Conservation (phyloP, 805 yeast species). For the Cyberlindnera mycetangii region DNA sequence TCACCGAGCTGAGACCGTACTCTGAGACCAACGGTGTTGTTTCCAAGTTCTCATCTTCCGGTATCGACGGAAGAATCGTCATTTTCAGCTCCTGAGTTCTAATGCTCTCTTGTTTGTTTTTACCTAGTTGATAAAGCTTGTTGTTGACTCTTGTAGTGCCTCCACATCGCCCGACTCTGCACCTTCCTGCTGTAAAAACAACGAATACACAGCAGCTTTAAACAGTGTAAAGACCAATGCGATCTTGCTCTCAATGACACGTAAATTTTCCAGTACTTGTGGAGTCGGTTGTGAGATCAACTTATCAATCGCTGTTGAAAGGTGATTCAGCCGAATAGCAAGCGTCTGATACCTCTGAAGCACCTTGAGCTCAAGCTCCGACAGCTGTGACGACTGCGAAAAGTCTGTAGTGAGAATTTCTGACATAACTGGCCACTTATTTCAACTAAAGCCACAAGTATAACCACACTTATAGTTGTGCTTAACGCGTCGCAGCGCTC, state of each 20-base stretch:
- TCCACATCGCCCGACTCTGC: constrained; percentile 13
- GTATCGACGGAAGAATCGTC: constrained; percentile 90
- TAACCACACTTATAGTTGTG: no score
- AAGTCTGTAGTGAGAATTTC: constrained; percentile 21
- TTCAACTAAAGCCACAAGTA: no score
- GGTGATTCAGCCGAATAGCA: constrained; percentile 32
- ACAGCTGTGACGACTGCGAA: constrained; percentile 28
- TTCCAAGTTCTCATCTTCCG: constrained; percentile 66
- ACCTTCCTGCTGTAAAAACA: constrained; percentile 50
- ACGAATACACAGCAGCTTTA: constrained; percentile 67
- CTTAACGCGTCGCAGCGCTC: background rate
- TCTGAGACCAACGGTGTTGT: constrained; percentile 38
- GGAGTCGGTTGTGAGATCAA: constrained; percentile 25
- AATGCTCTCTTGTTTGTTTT: constrained; percentile 39
- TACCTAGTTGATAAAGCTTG: constrained; percentile 13
- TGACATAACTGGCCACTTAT: no score
- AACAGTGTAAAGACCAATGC: constrained; percentile 64
- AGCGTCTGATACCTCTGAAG: constrained; percentile 38
- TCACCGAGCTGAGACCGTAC: constrained; percentile 60
- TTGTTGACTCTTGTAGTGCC: constrained; percentile 22
- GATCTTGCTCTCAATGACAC: constrained; percentile 60
- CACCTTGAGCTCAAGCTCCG: constrained; percentile 34
- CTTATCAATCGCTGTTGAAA: constrained; percentile 22
- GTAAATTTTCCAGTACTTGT: constrained; percentile 46
- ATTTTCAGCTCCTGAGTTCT: no score